Evolutionary conservation across 306 rosid genomes (phyloP).

Genomic region (Heteromeles arbutifolia): DNA sequence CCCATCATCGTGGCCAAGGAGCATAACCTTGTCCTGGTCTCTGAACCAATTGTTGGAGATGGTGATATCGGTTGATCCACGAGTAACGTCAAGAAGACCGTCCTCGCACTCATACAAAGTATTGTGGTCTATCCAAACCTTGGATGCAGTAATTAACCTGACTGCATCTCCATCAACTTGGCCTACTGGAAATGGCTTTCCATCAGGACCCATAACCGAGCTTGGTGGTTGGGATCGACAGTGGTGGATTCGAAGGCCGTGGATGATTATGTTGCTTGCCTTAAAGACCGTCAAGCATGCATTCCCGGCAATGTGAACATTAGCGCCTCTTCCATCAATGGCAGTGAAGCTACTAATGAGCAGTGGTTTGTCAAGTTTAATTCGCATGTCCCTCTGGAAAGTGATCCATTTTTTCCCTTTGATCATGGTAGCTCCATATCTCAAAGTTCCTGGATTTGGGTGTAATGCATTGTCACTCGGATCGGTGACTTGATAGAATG

Average conservation of each 20-base stretch:
- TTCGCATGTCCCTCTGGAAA: slow-evolving; percentile 27
- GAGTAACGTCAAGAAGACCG: slow-evolving; percentile 37
- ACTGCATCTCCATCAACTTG: slow-evolving; percentile 40
- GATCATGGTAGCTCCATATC: slow-evolving; percentile 33
- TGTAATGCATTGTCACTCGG: slow-evolving; percentile 26
- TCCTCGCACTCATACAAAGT: slow-evolving; percentile 33
- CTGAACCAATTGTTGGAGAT: slow-evolving; percentile 43
- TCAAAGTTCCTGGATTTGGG: slow-evolving; percentile 32
- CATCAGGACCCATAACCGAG: slow-evolving; percentile 22
- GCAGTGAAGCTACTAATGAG: slow-evolving; percentile 38
- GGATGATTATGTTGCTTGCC: slow-evolving; percentile 34
- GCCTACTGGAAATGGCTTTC: slow-evolving; percentile 16
- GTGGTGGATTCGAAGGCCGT: slow-evolving; percentile 39
- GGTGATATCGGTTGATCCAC: slow-evolving; percentile 36
- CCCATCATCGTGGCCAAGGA: slow-evolving; percentile 42
- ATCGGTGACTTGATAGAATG: slow-evolving; percentile 30
- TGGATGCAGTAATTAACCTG: slow-evolving; percentile 25
- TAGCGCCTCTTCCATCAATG: slow-evolving; percentile 39
- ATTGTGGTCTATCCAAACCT: slow-evolving; percentile 47
- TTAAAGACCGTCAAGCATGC: slow-evolving; percentile 26
- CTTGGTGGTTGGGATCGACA: slow-evolving; percentile 24
- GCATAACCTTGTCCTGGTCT: slow-evolving; percentile 43
- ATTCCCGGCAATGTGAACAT: slow-evolving; percentile 31
- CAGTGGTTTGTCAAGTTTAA: slow-evolving; percentile 30
- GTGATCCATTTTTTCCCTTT: slow-evolving; percentile 43